Evolutionary conservation across 768 basidiomycete species (phyloP).

Genomic region (Trametes cubensis): DNA sequence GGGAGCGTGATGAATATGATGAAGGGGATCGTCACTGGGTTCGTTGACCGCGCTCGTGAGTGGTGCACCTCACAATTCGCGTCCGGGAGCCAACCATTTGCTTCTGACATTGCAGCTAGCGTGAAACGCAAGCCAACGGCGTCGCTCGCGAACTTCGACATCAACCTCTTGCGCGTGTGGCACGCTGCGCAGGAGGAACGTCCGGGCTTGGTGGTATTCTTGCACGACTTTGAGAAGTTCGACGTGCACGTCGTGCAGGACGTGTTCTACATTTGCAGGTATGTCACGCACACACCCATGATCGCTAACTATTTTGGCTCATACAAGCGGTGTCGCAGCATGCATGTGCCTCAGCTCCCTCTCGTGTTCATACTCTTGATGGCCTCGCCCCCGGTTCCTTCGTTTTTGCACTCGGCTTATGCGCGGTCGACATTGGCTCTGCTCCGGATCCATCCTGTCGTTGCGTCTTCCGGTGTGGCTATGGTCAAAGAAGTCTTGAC

Average conservation of each 20-base stretch:
- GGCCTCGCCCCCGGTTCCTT: constrained; percentile 51
- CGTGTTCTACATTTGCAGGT: constrained; percentile 75
- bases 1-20: constrained; percentile 53
- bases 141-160: constrained; percentile 64
- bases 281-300: neutral
- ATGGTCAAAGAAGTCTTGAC: constrained; percentile 58
- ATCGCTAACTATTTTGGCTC: neutral
- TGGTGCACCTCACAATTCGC: constrained; percentile 10
- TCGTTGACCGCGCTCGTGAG: constrained; percentile 44
- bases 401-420: constrained; percentile 61
- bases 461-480: constrained; percentile 49
- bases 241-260: constrained; percentile 66
- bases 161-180: constrained; percentile 63
- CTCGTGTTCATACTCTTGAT: constrained; percentile 66
- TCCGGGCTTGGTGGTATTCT: constrained; percentile 54
- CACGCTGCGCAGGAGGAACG: constrained; percentile 37
- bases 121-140: constrained; percentile 46
- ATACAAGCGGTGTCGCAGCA: constrained; percentile 39
- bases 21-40: constrained; percentile 55
- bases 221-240: constrained; percentile 79
- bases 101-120: neutral
- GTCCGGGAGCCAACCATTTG: no score
- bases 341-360: constrained; percentile 55
- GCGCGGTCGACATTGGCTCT: constrained; percentile 60
- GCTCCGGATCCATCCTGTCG: constrained; percentile 55